phyloP scores from a whole-genome alignment of 1,284 basidiomycete species.

The Apiotrichum montevideense region DNA sequence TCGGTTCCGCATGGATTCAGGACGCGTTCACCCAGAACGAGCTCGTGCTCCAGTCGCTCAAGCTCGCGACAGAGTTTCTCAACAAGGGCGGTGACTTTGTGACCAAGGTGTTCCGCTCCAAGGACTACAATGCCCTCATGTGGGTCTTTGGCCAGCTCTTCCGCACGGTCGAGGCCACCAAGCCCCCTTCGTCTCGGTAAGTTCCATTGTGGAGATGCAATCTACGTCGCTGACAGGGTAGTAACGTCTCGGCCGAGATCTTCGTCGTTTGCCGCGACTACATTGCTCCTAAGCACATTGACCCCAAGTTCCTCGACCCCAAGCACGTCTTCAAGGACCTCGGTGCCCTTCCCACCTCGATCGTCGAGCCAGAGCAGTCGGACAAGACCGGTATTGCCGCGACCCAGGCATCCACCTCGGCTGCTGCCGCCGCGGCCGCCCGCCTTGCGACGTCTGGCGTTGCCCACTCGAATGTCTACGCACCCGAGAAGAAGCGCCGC shows the following conservation, averaged over 20 bases:
- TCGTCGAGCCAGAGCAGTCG: conserved; percentile 20
- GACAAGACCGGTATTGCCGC: conserved; percentile 14
- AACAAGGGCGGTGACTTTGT: conserved; percentile 91
- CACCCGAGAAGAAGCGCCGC: conserved; percentile 92
- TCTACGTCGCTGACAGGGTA: no score
- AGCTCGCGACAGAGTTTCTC: conserved; percentile 94
- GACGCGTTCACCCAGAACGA: conserved; percentile 98
- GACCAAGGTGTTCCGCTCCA: conserved; percentile 97
- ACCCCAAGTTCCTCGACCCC: conserved; percentile 97
- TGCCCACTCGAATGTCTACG: conserved; percentile 80
- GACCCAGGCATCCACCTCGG: conserved; percentile 26
- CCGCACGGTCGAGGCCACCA: conserved; percentile 93
- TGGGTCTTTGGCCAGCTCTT: conserved; percentile 99
- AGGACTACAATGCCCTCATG: conserved; percentile 96
- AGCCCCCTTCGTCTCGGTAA: conserved; percentile 92
- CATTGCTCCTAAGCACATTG: conserved; percentile 89
- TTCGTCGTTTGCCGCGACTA: conserved; percentile 98
- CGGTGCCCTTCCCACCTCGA: conserved; percentile 49
- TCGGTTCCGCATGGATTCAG: conserved; percentile 98
- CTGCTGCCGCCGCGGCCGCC: conserved; percentile 35
- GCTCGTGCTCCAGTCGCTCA: conserved; percentile 90
- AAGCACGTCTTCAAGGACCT: conserved; percentile 95
- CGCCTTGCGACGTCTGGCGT: conserved; percentile 35
- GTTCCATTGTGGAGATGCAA: conserved; percentile 18
- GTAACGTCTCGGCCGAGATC: conserved; percentile 99